These are phyloP conservation scores for Zymoseptoria pseudotritici DNA, from an alignment of 2,329 filamentous ascomycete genomes.

Conservation along the genomic window DNA sequence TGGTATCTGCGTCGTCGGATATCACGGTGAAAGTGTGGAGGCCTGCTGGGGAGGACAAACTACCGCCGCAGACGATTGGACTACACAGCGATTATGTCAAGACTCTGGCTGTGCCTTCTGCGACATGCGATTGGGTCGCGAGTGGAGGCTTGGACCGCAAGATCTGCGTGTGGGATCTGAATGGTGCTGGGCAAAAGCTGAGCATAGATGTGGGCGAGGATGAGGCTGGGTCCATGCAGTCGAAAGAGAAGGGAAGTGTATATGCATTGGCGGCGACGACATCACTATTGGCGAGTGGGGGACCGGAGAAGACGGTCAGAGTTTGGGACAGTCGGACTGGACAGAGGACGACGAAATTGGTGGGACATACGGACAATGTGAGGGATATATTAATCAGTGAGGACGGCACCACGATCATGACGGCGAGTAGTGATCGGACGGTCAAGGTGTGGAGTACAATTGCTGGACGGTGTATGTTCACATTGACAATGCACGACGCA, in stretches of 20 bases:
- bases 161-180: slow-evolving; percentile 88
- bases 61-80: slow-evolving; percentile 73
- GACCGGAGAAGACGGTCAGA: slow-evolving; percentile 85
- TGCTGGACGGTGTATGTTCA: slow-evolving; percentile 93
- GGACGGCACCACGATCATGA: slow-evolving; percentile 83
- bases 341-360: slow-evolving; percentile 88
- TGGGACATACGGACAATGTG: slow-evolving; percentile 92
- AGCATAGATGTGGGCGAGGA: slow-evolving; percentile 81
- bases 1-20: slow-evolving; percentile 90
- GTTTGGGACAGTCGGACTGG: slow-evolving; percentile 87
- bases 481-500: slow-evolving; percentile 96
- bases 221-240: slow-evolving; percentile 61
- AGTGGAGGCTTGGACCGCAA: slow-evolving; percentile 90
- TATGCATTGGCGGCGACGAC: slow-evolving; percentile 79
- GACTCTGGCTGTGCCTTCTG: slow-evolving; percentile 71
- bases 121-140: slow-evolving; percentile 74
- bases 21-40: slow-evolving; percentile 90
- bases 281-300: slow-evolving; percentile 80
- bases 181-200: slow-evolving; percentile 75
- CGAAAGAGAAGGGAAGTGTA: slow-evolving; percentile 80
- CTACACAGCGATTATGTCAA: slow-evolving; percentile 96
- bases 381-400: slow-evolving; percentile 84
- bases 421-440: slow-evolving; percentile 90
- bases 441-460: slow-evolving; percentile 98
- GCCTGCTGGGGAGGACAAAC: slow-evolving; percentile 55